Evolutionary conservation across 1,139 yeast genomes (phyloP), one percentile per base, ranked within the genome.

Genomic region (Yamadazyma conglobata): DNA sequence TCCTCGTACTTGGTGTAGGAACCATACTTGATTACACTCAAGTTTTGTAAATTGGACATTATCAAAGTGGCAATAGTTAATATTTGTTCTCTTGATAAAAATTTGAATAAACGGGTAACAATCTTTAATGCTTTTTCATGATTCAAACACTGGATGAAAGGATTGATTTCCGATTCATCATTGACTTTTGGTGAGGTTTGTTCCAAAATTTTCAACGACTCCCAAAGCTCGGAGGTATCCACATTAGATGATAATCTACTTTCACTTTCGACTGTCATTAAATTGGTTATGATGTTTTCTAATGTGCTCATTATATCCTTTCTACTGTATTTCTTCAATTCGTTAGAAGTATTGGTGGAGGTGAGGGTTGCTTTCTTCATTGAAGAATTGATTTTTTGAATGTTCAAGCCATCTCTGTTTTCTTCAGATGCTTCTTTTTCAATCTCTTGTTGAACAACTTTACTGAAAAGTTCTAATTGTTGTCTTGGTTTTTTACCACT

Each of bases 41-140:
- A 71, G 44, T 85, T 78, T 43, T 87, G 89, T 48, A 91, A 68
- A 52, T 88, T 85, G 24, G 87, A 79, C 70, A 88, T 83, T 24
- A 91, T 70, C 40, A 86, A 75, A 22, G 93, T 86, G 31, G 86
- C 74, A 36, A 87, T 70, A 17, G 93, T 81, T 45, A 86, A 66
- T 41, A 86, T 78, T 52, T 87, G 94, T 48, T 84, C 88, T 44
- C 82, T 72, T 28, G 75, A 66, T 50, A 91, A 70, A 54, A 88
- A 87, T 52, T 88, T 82, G 69, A 88, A 87, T 39, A 87, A 73
- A 58, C 98, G 79, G 28, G 91, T 89, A 62, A 91, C 79, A 25
- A 88, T 73, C 57, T 87, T 89, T 64, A 87, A 79, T 36, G 95
- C 93, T 62, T 91, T 91, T 50, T 85, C 86, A 52, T 82, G 86